Evolutionary conservation across 305 asterid genomes (phyloP).

Genomic region (Petunia hybrid): DNA sequence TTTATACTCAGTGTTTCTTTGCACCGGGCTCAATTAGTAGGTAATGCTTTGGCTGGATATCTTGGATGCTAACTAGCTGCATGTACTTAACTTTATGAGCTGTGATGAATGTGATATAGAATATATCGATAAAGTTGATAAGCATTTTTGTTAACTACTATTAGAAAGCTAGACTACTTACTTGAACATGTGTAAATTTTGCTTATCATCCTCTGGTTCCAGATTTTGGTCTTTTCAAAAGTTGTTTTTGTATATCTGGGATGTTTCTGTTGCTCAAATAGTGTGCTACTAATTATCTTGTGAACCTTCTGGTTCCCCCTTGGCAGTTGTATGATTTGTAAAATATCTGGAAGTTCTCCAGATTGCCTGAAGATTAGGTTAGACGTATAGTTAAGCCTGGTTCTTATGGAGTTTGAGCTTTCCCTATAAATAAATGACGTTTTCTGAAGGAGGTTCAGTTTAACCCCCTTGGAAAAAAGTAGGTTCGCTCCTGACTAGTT

Average conservation of each 20-base stretch:
- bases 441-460: neutral
- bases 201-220: conserved; percentile 9
- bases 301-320: neutral
- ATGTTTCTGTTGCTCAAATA: neutral
- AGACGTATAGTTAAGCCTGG: neutral
- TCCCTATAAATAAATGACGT: neutral
- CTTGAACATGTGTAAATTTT: neutral
- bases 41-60: neutral
- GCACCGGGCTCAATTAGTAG: neutral
- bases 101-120: neutral
- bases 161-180: neutral
- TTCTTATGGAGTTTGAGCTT: neutral
- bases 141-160: neutral
- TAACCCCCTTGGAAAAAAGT: neutral
- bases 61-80: neutral
- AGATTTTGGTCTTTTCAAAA: neutral
- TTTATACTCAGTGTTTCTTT: neutral
- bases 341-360: neutral
- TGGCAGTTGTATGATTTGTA: neutral
- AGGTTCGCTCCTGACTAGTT: neutral
- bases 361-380: neutral
- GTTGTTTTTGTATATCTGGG: neutral
- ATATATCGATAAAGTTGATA: neutral
- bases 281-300: conserved; percentile 1
- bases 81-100: neutral